phyloP scores from a whole-genome alignment of 2,329 filamentous ascomycete species.

The Talaromyces sp. region DNA sequence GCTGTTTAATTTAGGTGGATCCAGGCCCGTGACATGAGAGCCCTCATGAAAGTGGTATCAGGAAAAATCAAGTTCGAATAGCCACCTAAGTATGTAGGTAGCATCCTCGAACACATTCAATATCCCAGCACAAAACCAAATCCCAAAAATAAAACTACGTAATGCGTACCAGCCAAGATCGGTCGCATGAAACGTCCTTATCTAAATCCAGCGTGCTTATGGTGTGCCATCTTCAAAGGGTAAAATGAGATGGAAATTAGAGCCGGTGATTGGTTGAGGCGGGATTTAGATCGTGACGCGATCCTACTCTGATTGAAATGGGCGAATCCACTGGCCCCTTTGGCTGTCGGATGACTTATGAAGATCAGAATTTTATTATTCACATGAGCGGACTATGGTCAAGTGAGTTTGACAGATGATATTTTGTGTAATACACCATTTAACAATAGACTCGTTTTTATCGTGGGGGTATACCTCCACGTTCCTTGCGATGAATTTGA shows the following conservation, averaged over 20 bases:
- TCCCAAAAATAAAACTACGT: background rate
- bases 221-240: background rate
- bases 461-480: background rate
- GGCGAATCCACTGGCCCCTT: slow-evolving; percentile 1
- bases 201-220: background rate
- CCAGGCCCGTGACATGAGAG: too few species aligned
- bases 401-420: background rate
- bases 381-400: background rate
- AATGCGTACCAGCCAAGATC: background rate
- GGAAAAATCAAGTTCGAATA: too few species aligned
- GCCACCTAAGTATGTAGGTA: background rate
- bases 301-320: slow-evolving; percentile 10
- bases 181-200: background rate
- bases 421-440: background rate
- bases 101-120: background rate
- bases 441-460: background rate
- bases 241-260: background rate
- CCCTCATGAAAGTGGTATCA: too few species aligned
- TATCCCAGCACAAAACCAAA: background rate
- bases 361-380: background rate
- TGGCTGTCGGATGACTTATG: slow-evolving; percentile 1
- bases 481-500: background rate
- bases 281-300: slow-evolving; percentile 6
- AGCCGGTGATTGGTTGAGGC: background rate
- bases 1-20: too few species aligned